Evolutionary conservation across 164 flowering plant species (phyloP).

Genomic region (Tetrastigma voinierianum): DNA sequence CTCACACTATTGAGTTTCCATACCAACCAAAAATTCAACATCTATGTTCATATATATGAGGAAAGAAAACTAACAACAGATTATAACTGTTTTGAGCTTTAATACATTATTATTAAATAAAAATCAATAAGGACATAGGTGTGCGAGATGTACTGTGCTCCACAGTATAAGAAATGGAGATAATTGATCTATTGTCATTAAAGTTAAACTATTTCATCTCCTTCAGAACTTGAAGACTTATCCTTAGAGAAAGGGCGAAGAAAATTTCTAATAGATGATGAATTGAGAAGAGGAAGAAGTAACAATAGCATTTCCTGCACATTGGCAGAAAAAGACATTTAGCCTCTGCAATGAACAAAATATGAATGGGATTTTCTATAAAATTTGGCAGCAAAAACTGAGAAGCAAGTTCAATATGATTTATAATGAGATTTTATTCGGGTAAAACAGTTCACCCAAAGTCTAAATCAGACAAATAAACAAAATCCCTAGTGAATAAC

Average conservation of each 20-base stretch:
- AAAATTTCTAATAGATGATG: slow-evolving; percentile 71
- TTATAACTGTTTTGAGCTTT: too few relatives aligned
- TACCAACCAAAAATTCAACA: too few relatives aligned
- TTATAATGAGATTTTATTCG: neutral
- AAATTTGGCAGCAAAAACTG: neutral
- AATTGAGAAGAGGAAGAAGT: slow-evolving; percentile 94
- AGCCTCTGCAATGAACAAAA: neutral
- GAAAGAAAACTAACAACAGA: too few relatives aligned
- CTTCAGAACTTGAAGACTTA: slow-evolving; percentile 56
- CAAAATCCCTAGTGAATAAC: too few relatives aligned
- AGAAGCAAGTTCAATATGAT: neutral
- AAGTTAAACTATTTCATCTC: slow-evolving; percentile 52
- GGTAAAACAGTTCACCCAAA: too few relatives aligned
- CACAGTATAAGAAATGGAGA: slow-evolving; percentile 88
- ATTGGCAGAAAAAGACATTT: slow-evolving; percentile 8
- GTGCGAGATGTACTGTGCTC: slow-evolving; percentile 63
- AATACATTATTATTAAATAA: too few relatives aligned
- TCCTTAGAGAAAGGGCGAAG: slow-evolving; percentile 87
- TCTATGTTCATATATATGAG: too few relatives aligned
- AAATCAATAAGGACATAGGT: too few relatives aligned
- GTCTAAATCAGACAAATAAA: too few relatives aligned
- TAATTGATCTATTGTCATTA: slow-evolving; percentile 71
- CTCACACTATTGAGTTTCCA: too few relatives aligned
- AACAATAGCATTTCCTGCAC: slow-evolving; percentile 91
- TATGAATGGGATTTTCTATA: neutral